Evolutionary conservation across 441 rosid species (phyloP), one percentile per base, ranked within the genome.

Genomic region (Arabidopsis hybrid): DNA sequence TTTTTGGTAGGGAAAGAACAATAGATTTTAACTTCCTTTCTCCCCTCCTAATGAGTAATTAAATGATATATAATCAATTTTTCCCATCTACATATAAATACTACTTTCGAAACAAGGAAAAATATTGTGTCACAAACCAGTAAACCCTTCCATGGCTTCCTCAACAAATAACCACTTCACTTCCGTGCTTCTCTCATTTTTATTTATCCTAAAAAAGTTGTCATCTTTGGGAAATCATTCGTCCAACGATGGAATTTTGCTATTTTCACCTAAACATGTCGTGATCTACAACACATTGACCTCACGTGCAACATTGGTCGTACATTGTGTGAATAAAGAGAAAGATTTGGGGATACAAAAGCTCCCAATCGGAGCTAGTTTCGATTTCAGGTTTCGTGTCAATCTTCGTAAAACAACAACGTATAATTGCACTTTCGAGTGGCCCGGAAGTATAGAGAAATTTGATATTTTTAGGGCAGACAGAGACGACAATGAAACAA

Each of bases 381-480:
- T 55, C 13, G 18, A n/a, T 55, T 31, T 55, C 34, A 13, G 5
- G 11, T 55, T 55, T 31, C 39, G 32, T 55, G 60, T 31, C 17
- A 31, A 29, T 31, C 9, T 55, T 12, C 11, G 38, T 55, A 31
- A 32, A 32, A 55, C 17, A 3, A 55, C 39, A 55, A 31, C 17
- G 7, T 21, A 26, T 14, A 55, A 52, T 52, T 52, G 60, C 17
- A 55, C 3, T 32, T 55, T 55, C 5, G 60, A 55, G 9, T 55
- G 39, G 39, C 39, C 39, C 2, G 18, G 18, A 0, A 32, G 7
- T 55, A 32, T 1, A 6, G 39, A 7, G 18, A 31, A 18, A n/a
- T 56, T 56, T 56, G 60, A 56, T 56, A 56, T 32, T 7, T 31
- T 56, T 56, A n/a, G 60, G 18, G 40, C 14, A n/a, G 18, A 56